A percentile compares a stretch with the other conserved stretches of the same genome.
Conservation (phyloP, 2,329 filamentous ascomycete genomes). For the Trichophyton rubrum region DNA sequence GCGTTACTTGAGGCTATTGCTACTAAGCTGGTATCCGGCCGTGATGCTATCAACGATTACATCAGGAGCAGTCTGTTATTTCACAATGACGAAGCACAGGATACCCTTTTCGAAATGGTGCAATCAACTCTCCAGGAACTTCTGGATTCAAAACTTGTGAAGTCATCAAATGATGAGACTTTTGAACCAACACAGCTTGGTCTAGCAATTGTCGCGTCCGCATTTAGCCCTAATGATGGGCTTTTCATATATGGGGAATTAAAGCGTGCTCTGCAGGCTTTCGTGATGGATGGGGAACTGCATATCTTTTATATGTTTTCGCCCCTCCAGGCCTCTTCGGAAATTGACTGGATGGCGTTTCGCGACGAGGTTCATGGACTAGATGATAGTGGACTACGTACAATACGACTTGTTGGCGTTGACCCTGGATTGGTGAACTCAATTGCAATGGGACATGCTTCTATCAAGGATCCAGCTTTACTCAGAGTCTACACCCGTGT, state of each 20-base stretch:
- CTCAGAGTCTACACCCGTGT: constrained; percentile 58
- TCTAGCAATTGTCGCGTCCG: constrained; percentile 58
- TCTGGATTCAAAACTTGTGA: constrained; percentile 43
- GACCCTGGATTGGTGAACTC: constrained; percentile 54
- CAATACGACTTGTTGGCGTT: constrained; percentile 55
- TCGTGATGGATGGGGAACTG: constrained; percentile 72
- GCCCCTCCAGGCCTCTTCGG: constrained; percentile 46
- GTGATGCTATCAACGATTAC: constrained; percentile 54
- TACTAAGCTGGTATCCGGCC: constrained; percentile 54
- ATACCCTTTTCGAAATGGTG: constrained; percentile 43
- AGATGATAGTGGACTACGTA: constrained; percentile 58
- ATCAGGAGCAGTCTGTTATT: constrained; percentile 55
- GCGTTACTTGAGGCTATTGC: constrained; percentile 60
- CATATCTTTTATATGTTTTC: constrained; percentile 68
- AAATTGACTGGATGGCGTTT: constrained; percentile 61
- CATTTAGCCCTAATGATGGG: constrained; percentile 61
- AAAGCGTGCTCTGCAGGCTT: constrained; percentile 52
- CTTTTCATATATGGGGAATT: constrained; percentile 61
- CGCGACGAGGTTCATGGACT: constrained; percentile 57
- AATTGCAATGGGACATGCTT: constrained; percentile 52
- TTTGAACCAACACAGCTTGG: constrained; percentile 55
- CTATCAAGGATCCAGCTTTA: constrained; percentile 49
- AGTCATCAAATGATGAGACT: constrained; percentile 33
- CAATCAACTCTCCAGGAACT: constrained; percentile 49
- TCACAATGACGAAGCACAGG: constrained; percentile 40